Evolutionary conservation across 1,139 yeast species (phyloP).

Genomic region (Blastobotrys serpentis): DNA sequence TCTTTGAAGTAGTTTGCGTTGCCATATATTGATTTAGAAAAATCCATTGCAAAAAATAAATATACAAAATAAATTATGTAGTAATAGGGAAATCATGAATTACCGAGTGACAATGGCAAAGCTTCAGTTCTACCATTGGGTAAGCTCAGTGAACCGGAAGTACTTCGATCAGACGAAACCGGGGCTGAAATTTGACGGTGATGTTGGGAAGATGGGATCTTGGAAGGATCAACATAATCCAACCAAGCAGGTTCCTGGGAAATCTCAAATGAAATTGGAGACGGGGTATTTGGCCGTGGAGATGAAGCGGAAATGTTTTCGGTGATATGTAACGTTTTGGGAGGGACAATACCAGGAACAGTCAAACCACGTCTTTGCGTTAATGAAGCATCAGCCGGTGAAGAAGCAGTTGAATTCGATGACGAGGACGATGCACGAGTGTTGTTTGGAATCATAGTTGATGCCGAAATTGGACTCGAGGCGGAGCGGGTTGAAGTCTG

Average conservation of each 20-base stretch:
- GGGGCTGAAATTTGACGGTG: neutral
- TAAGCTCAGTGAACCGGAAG: slow-evolving; percentile 1
- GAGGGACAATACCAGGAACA: slow-evolving; percentile 26
- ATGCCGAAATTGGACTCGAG: slow-evolving; percentile 11
- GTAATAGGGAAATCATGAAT: slow-evolving; percentile 1
- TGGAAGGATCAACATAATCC: slow-evolving; percentile 28
- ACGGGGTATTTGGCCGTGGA: slow-evolving; percentile 25
- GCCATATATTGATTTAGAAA: no score
- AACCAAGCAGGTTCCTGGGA: slow-evolving; percentile 35
- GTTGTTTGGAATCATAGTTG: neutral
- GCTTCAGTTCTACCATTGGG: slow-evolving; percentile 8
- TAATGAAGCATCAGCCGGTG: slow-evolving; percentile 11
- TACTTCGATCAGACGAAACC: slow-evolving; percentile 2
- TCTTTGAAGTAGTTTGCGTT: no score
- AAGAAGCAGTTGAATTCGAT: slow-evolving; percentile 11
- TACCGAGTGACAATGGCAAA: slow-evolving; percentile 6
- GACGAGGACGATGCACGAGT: slow-evolving; percentile 18
- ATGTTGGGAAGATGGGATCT: slow-evolving; percentile 17
- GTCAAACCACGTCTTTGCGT: slow-evolving; percentile 24
- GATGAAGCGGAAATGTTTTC: slow-evolving; percentile 2
- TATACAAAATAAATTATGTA: neutral
- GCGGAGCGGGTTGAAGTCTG: slow-evolving; percentile 25
- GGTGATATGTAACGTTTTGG: slow-evolving; percentile 15
- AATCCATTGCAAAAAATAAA: slow-evolving; percentile 1
- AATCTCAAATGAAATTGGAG: slow-evolving; percentile 31